Evolutionary conservation across 495 filamentous ascomycete species (phyloP).

Genomic region (Daldinia loculata): DNA sequence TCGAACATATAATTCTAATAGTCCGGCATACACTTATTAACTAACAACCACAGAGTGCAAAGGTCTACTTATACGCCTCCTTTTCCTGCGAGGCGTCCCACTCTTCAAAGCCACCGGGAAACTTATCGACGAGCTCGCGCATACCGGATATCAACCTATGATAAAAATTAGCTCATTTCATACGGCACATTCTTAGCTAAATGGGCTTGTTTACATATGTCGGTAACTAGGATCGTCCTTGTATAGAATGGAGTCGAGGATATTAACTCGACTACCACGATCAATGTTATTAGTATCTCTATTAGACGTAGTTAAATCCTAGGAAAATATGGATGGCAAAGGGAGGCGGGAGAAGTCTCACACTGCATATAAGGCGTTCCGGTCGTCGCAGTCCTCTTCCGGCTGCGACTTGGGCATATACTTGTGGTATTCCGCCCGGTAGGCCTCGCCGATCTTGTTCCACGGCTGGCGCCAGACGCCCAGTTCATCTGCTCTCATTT

Average conservation of each 20-base stretch:
- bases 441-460: conserved; percentile 28
- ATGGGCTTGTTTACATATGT: conserved; percentile 21
- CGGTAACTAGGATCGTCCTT: conserved; percentile 34
- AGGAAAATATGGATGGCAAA: background rate
- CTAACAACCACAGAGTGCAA: too few species aligned
- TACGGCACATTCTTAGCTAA: background rate
- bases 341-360: conserved; percentile 11
- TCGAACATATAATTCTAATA: background rate
- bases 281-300: background rate
- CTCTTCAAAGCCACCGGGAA: conserved; percentile 32
- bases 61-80: background rate
- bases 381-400: conserved; percentile 45
- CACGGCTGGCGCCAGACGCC: conserved; percentile 39
- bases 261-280: conserved; percentile 28
- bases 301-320: background rate
- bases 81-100: conserved; percentile 9
- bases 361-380: conserved; percentile 43
- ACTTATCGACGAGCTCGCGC: conserved; percentile 35
- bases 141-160: conserved; percentile 33
- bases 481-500: conserved; percentile 25
- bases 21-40: too few species aligned
- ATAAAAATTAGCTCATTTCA: background rate
- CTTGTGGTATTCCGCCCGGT: conserved; percentile 33
- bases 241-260: conserved; percentile 38
- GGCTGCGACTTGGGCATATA: conserved; percentile 35